Evolutionary conservation across 768 basidiomycete genomes (phyloP).

Genomic region (Phlegmacium glaucopus): DNA sequence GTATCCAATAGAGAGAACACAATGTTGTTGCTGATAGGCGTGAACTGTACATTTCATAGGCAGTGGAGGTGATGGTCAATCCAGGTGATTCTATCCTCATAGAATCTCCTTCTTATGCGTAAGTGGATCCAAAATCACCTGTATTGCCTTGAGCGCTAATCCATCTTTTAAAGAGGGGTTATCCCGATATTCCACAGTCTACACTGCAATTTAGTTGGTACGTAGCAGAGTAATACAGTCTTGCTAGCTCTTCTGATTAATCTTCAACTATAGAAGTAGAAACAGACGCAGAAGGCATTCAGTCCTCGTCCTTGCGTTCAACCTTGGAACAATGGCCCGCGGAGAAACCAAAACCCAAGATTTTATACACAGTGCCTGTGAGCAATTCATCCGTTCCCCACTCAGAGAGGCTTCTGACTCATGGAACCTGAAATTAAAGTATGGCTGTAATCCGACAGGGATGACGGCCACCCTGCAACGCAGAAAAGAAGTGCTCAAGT

Average conservation of each 20-base stretch:
- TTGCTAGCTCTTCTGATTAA: background rate
- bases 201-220: conserved; percentile 58
- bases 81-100: conserved; percentile 79
- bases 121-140: conserved; percentile 17
- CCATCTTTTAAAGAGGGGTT: conserved; percentile 46
- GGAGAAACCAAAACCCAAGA: conserved; percentile 67
- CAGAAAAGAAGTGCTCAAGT: conserved; percentile 64
- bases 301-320: conserved; percentile 52
- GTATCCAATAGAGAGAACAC: background rate
- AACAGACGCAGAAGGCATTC: conserved; percentile 72
- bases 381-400: conserved; percentile 19
- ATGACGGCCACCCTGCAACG: conserved; percentile 70
- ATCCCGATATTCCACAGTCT: conserved; percentile 60
- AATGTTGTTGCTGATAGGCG: background rate
- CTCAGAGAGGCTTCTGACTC: background rate
- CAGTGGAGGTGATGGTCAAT: conserved; percentile 66
- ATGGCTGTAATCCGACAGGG: conserved; percentile 87
- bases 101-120: conserved; percentile 82
- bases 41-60: conserved; percentile 39
- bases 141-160: background rate
- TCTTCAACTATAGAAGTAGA: conserved; percentile 56
- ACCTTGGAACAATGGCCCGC: conserved; percentile 75
- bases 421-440: no score
- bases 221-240: conserved; percentile 11
- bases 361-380: conserved; percentile 80